A percentile compares a stretch with the other conserved stretches of the same genome.
These are phyloP conservation scores for Elongisporangium anandrum DNA, from an alignment of 352 stramenopile species.

Conservation along the genomic window DNA sequence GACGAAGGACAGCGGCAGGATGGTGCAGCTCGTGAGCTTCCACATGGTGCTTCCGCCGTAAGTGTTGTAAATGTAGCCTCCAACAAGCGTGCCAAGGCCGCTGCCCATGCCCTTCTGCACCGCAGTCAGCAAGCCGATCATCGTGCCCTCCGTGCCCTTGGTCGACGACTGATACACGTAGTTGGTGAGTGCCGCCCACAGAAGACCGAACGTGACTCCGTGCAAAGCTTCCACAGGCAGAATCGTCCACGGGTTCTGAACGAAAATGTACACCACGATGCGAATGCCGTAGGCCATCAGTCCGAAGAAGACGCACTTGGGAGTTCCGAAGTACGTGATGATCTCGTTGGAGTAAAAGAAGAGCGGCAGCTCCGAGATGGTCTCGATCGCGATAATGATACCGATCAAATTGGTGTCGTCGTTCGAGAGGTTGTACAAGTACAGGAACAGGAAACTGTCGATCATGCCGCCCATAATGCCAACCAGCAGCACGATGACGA, in stretches of 20 bases:
- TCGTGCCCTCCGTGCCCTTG: constrained; percentile 58
- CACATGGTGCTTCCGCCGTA: constrained; percentile 59
- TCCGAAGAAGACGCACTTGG: constrained; percentile 43
- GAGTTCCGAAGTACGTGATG: constrained; percentile 52
- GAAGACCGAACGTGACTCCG: constrained; percentile 62
- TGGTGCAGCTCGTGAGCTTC: constrained; percentile 37
- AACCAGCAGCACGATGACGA: constrained; percentile 58
- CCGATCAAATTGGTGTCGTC: constrained; percentile 60
- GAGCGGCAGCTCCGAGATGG: constrained; percentile 62
- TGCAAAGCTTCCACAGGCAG: constrained; percentile 66
- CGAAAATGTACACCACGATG: constrained; percentile 58
- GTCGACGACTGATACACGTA: constrained; percentile 68
- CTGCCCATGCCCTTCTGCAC: constrained; percentile 67
- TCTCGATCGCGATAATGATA: constrained; percentile 64
- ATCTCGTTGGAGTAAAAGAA: constrained; percentile 77
- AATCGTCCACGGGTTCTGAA: constrained; percentile 56
- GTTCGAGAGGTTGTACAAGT: constrained; percentile 66
- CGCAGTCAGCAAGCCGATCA: constrained; percentile 62
- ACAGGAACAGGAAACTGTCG: constrained; percentile 68
- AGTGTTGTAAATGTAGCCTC: constrained; percentile 68
- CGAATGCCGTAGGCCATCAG: constrained; percentile 51
- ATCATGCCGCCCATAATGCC: constrained; percentile 58
- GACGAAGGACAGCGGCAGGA: constrained; percentile 43
- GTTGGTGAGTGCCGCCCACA: constrained; percentile 75
- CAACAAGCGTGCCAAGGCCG: constrained; percentile 53